Evolutionary conservation across 2,329 filamentous ascomycete genomes (phyloP).

Genomic region (Trichoderma atroviride): DNA sequence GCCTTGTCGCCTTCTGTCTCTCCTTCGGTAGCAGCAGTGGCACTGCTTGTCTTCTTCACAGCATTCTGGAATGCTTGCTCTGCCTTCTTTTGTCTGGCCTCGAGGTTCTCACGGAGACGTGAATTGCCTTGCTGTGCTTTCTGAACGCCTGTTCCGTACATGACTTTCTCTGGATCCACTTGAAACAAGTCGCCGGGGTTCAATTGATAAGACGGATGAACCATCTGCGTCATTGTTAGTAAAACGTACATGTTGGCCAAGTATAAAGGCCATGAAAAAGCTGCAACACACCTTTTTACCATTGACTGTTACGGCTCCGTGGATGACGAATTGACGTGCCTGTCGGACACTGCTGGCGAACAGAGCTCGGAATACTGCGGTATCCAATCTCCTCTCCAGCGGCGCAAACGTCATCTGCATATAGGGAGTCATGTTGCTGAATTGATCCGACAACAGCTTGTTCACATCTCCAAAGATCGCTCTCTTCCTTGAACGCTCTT

Average conservation of each 20-base stretch:
- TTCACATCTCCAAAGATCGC: conserved; percentile 39
- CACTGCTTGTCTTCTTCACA: conserved; percentile 27
- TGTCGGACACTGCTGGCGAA: conserved; percentile 94
- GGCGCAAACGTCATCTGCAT: conserved; percentile 97
- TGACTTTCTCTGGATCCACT: conserved; percentile 84
- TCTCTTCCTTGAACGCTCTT: conserved; percentile 28
- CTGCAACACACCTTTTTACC: conserved; percentile 75
- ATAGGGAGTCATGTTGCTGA: conserved; percentile 69
- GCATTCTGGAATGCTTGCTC: conserved; percentile 33
- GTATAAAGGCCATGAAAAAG: background rate
- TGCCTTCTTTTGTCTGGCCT: conserved; percentile 35
- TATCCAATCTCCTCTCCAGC: conserved; percentile 85
- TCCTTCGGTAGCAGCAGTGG: conserved; percentile 22
- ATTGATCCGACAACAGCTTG: conserved; percentile 39
- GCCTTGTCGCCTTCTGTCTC: conserved; percentile 26
- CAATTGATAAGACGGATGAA: conserved; percentile 85
- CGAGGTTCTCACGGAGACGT: conserved; percentile 34
- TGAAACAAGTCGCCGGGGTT: conserved; percentile 99
- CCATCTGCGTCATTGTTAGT: conserved; percentile 64
- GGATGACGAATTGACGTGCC: conserved; percentile 90
- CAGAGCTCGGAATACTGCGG: conserved; percentile 89
- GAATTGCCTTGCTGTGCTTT: conserved; percentile 51
- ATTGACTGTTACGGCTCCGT: conserved; percentile 93
- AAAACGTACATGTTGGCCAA: conserved; percentile 4
- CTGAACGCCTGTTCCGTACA: conserved; percentile 80